Base-by-base conservation (phyloP, 306 rosid species). In the Sicyos edulis region DNA sequence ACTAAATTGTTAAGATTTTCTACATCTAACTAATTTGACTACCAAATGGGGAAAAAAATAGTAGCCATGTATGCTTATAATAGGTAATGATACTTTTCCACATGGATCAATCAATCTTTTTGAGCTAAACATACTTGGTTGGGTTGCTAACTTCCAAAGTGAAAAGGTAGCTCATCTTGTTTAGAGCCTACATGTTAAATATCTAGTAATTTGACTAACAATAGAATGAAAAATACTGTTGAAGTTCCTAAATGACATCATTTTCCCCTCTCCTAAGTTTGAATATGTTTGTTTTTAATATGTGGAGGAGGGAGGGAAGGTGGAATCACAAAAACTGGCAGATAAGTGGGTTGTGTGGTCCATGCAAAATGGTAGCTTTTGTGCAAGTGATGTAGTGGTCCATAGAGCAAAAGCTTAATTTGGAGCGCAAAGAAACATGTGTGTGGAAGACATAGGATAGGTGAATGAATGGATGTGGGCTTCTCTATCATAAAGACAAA, bases 341-440 rank as follows among this genome's bases (percentile, higher is more conserved):
- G 79, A 14, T 57, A 49, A 85, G 88, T 82, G 85, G 70, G 85
- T 61, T 70, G 40, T 72, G 45, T 88, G 91, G 86, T 85, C 89
- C 89, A 58, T 71, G 76, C 20, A 72, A 72, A 72, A 34, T 53
- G 66, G 66, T 37, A 26, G 11, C 34, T 72, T 54, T 54, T 72
- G 37, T 67, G 55, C 4, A 32, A 82, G 87, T 90, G 95, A 70
- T 74, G 29, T 73, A 78, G 96, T 89, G 96, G 96, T 87, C 96
- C 96, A 82, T 87, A 72, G 57, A 80, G 59, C 79, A 75, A 81
- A 87, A 82, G 83, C 82, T 82, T 74, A 70, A 67, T 78, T 80
- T 75, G 68, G 76, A 73, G 87, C 78, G 40, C 54, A 65, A 64
- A 32, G 62, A 40, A 50, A 24, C 52, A 34, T 68, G 54, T 52